These are phyloP conservation scores for Stentor coeruleus DNA, from an alignment of 73 alveolate genomes.

Conservation along the genomic window DNA sequence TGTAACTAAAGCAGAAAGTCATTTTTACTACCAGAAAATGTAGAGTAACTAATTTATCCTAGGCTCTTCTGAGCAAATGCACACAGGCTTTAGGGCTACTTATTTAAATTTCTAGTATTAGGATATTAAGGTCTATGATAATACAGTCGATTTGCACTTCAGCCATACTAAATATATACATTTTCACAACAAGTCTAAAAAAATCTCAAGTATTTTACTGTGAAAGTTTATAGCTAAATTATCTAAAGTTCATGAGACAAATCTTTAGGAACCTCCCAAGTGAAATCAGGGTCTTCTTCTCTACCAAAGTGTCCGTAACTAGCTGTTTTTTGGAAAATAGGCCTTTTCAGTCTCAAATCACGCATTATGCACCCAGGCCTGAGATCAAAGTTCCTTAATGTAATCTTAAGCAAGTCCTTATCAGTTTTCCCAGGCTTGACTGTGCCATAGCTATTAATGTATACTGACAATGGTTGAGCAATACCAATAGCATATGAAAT, in stretches of 20 bases:
- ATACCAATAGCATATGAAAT: slow-evolving; percentile 82
- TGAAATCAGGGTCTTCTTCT: slow-evolving; percentile 56
- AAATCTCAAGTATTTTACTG: no score
- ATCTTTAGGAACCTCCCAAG: slow-evolving; percentile 70
- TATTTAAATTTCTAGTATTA: neutral
- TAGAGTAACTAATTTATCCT: neutral
- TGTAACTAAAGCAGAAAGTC: slow-evolving; percentile 29
- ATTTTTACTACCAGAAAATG: slow-evolving; percentile 35
- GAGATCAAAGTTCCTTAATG: slow-evolving; percentile 51
- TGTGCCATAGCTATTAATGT: slow-evolving; percentile 81
- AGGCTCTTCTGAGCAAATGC: slow-evolving; percentile 11
- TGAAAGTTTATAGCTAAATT: neutral
- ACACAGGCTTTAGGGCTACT: neutral
- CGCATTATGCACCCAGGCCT: slow-evolving; percentile 79
- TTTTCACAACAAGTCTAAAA: no score
- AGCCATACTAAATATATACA: no score
- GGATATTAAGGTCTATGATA: neutral
- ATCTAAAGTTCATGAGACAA: neutral
- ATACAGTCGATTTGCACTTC: neutral
- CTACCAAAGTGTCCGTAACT: slow-evolving; percentile 89
- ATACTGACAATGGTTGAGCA: slow-evolving; percentile 82
- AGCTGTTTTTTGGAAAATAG: slow-evolving; percentile 73
- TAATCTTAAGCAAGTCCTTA: slow-evolving; percentile 59
- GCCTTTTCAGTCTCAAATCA: slow-evolving; percentile 68
- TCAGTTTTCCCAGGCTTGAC: slow-evolving; percentile 62